phyloP scores from a whole-genome alignment of 305 asterid genomes.

The Coffea humblotiana region DNA sequence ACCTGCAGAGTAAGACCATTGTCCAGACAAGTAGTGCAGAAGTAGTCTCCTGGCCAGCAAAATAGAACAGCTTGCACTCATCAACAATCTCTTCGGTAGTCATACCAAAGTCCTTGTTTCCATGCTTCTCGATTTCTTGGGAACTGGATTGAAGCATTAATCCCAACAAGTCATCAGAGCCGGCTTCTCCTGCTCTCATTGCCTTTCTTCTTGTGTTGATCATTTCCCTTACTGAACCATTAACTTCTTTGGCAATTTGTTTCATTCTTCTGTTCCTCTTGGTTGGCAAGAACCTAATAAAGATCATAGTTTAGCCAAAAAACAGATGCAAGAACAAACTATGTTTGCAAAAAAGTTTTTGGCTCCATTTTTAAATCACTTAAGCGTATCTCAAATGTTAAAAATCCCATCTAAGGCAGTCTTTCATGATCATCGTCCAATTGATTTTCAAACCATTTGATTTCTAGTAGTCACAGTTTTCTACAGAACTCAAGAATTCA shows the following conservation, averaged over 20 bases:
- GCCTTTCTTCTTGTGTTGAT: slow-evolving; percentile 40
- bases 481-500: too few species aligned
- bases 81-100: slow-evolving; percentile 52
- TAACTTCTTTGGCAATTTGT: slow-evolving; percentile 37
- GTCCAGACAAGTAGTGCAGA: slow-evolving; percentile 60
- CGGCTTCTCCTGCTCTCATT: slow-evolving; percentile 39
- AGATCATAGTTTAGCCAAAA: background rate
- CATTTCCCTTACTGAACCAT: slow-evolving; percentile 29
- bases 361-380: too few species aligned
- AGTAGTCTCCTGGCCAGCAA: slow-evolving; percentile 74
- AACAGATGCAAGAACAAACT: too few species aligned
- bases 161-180: slow-evolving; percentile 44
- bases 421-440: too few species aligned
- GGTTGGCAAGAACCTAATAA: slow-evolving; percentile 50
- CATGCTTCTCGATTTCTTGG: slow-evolving; percentile 42
- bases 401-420: too few species aligned
- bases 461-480: too few species aligned
- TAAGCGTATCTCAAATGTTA: too few species aligned
- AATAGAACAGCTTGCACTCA: slow-evolving; percentile 70
- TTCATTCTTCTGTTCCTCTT: slow-evolving; percentile 58
- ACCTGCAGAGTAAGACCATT: slow-evolving; percentile 41
- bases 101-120: slow-evolving; percentile 42
- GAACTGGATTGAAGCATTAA: slow-evolving; percentile 49
- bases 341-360: too few species aligned
- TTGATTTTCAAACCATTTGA: too few species aligned